Evolutionary conservation across 2,329 filamentous ascomycete genomes (phyloP), one percentile per base, ranked within the genome.

Genomic region (Colletotrichum orbiculare): DNA sequence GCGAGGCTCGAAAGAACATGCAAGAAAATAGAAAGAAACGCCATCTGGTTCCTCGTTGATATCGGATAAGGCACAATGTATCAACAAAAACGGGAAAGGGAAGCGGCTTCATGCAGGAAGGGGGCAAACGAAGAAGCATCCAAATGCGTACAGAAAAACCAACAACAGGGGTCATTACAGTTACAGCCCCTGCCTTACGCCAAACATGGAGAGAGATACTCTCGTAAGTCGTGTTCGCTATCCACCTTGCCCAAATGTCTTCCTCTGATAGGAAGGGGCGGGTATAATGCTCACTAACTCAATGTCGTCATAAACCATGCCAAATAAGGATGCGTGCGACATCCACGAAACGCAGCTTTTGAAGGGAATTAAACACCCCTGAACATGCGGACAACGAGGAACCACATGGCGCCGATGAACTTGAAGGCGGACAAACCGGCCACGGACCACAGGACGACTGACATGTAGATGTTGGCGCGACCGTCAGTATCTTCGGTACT

Each of bases 371-470:
- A 90, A 62, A 91, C 88, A 70, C 88, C 88, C 68, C 93, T 88
- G 77, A 97, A 95, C 87, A 96, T 86, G 72, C 94, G 85, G 62
- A 95, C 90, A 71, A 98, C 85, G 83, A 99, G 85, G 81, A 97
- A 97, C 93, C 94, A 97, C 78, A 93, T 84, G 0, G 92, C 92
- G 3, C 94, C 94, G 33, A 94, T 79, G 72, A 97, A 97, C 75
- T 95, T 92, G 79, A 97, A 95, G 2, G 89, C 87, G 33, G 91
- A 94, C 60, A 97, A 78, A 2, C 82, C 94, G 1, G 94, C 94
- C 45, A 97, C 94, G 76, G 90, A 94, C 90, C 94, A 97, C 68
- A 97, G 78, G 13, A 97, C 89, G 47, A 97, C 89, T 4, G 87
- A 88, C 85, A 97, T 90, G 80, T 97, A 97, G 60, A 96, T 89